Percentiles rank a stretch among this genome's conserved stretches.
Evolutionary conservation across 805 yeast species (phyloP).

Genomic region (Lipomyces japonicus): DNA sequence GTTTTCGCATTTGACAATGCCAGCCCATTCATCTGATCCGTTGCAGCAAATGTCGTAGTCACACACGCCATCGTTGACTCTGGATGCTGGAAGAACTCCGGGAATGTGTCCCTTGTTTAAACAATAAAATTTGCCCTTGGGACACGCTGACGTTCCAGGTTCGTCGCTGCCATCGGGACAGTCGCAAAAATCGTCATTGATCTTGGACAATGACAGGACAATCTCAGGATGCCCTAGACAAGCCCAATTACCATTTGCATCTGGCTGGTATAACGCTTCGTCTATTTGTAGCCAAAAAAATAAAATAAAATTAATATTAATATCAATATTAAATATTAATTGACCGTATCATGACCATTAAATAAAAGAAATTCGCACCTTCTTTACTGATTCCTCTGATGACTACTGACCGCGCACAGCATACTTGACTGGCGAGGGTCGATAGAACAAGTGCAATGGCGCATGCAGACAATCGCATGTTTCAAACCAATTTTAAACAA

Average conservation of each 20-base stretch:
- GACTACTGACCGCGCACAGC: constrained; percentile 2
- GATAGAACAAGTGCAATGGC: background rate
- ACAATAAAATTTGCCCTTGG: constrained; percentile 61
- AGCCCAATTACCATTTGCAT: constrained; percentile 53
- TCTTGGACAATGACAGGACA: constrained; percentile 52
- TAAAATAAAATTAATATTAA: no score
- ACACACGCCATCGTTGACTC: constrained; percentile 86
- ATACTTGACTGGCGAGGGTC: background rate
- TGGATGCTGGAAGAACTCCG: constrained; percentile 56
- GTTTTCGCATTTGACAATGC: constrained; percentile 49
- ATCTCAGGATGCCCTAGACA: constrained; percentile 71
- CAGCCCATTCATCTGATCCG: constrained; percentile 75
- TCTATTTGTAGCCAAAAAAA: constrained; percentile 2
- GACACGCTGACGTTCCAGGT: constrained; percentile 90
- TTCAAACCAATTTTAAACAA: no score
- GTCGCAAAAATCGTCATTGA: constrained; percentile 90
- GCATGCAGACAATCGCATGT: constrained; percentile 4
- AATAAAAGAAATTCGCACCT: constrained; percentile 1
- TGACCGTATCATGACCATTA: background rate
- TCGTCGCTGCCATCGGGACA: constrained; percentile 98
- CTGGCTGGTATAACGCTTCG: constrained; percentile 46
- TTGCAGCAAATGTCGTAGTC: constrained; percentile 90
- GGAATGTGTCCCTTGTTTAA: constrained; percentile 68
- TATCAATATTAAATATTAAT: no score
- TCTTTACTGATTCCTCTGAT: constrained; percentile 9